These are phyloP conservation scores for Ocimum tenuiflorum DNA, from an alignment of 257 asterid genomes.

Conservation along the genomic window DNA sequence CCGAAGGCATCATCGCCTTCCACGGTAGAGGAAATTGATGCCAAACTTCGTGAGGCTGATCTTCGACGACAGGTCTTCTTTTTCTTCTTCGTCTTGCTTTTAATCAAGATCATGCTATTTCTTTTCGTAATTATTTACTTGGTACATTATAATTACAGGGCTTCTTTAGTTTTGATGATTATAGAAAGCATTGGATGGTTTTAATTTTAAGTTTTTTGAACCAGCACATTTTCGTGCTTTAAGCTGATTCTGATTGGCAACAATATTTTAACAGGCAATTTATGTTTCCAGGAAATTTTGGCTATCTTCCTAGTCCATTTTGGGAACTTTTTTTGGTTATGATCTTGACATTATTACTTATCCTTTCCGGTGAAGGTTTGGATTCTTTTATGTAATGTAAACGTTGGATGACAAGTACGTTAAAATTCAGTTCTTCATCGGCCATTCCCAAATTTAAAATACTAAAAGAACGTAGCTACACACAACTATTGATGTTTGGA, in stretches of 20 bases:
- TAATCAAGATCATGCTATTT: not conserved
- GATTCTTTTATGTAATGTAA: conserved; percentile 25
- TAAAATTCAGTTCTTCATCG: not conserved
- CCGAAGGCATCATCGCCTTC: conserved; percentile 53
- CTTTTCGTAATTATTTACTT: not conserved
- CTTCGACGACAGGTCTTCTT: conserved; percentile 74
- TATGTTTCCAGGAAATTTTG: not conserved
- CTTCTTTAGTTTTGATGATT: not conserved
- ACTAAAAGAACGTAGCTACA: not conserved
- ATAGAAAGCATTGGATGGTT: not conserved
- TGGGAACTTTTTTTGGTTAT: conserved; percentile 2
- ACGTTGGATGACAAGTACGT: conserved; percentile 31
- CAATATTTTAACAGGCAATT: not conserved
- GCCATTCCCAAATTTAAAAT: not conserved
- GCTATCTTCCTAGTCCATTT: conserved; percentile 2
- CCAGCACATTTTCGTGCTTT: not conserved
- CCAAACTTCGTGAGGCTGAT: conserved; percentile 83
- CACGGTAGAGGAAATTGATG: conserved; percentile 72
- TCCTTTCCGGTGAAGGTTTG: conserved; percentile 19
- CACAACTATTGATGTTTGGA: not conserved
- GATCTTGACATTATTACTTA: not conserved
- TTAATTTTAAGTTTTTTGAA: not conserved
- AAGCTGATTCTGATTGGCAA: not conserved
- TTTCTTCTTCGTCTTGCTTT: not conserved
- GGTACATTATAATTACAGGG: not conserved